Evolutionary conservation across 2,329 filamentous ascomycete genomes (phyloP), one percentile per base, ranked within the genome.

Genomic region (Xylariaceae sp.): DNA sequence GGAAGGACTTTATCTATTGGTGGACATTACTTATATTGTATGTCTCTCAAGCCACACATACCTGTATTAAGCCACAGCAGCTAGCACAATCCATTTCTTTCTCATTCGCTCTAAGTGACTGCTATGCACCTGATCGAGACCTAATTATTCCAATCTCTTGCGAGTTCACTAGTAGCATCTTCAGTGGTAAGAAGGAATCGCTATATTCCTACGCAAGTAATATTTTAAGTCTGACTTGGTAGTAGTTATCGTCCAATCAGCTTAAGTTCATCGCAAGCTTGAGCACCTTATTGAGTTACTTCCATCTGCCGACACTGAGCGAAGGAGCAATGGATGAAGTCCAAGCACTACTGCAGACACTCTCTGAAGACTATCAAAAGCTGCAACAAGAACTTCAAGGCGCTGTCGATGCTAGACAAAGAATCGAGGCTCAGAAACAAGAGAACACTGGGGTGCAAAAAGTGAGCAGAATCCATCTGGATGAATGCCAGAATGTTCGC

Each of bases 371-470:
- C 61, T 97, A 89, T 70, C 88, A 92, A 70, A 87, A 88, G 69
- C 78, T 97, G 23, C 92, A 97, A 75, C 85, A 87, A 73, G 94
- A 97, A 64, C 82, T 97, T 50, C 89, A 92, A 72, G 82, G 79
- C 36, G 78, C 84, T 15, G 84, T 97, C 21, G 81, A 86, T 37
- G 89, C 91, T 8, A 85, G 92, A 59, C 92, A 99, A 76, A 95
- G 89, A 74, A 85, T 99, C 6, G 92, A 97, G 71, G 89, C 92
- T 6, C 94, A 99, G 73, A 89, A 89, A 71, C 91, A 96, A 69
- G 94, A 99, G 73, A 99, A 97, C 70, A 76, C 87, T 42, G 87
- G 88, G 13, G 94, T 99, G 8, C 86, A 95, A 72, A 88, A 90
- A 75, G 90, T 91, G 63, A 37, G 72, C 49, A n/a, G 29, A 6